Evolutionary conservation across 2,329 filamentous ascomycete species (phyloP).

Genomic region (Alternaria hordeiaustralica): DNA sequence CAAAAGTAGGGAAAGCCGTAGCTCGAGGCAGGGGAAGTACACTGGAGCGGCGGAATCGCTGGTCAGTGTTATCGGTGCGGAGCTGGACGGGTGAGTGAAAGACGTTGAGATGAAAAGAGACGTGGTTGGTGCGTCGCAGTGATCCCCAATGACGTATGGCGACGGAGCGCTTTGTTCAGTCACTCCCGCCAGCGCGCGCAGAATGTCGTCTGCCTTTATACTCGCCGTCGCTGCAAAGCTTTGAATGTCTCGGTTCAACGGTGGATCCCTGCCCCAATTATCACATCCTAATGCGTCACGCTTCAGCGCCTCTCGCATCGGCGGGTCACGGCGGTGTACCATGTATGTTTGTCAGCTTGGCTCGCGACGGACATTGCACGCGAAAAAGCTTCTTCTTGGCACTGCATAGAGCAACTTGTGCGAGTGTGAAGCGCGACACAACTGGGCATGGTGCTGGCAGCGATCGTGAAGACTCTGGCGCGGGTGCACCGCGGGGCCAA

Average conservation of each 20-base stretch:
- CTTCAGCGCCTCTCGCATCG: constrained; percentile 8
- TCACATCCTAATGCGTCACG: constrained; percentile 8
- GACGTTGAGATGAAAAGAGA: constrained; percentile 11
- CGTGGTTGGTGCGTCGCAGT: constrained; percentile 25
- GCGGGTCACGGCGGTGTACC: constrained; percentile 24
- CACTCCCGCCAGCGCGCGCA: background rate
- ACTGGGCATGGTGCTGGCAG: background rate
- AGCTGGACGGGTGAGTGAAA: constrained; percentile 7
- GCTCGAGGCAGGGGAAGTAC: constrained; percentile 37
- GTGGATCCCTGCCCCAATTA: constrained; percentile 14
- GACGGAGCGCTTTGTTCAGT: constrained; percentile 12
- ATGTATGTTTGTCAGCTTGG: constrained; percentile 7
- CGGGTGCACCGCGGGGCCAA: background rate
- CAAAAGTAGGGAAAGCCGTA: constrained; percentile 34
- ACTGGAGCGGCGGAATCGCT: constrained; percentile 35
- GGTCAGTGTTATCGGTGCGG: constrained; percentile 25
- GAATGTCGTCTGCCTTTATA: constrained; percentile 8
- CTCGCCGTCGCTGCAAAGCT: constrained; percentile 12
- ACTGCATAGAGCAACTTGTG: background rate
- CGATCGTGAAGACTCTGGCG: background rate
- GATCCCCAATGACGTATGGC: constrained; percentile 20
- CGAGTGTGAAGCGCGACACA: background rate
- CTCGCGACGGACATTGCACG: constrained; percentile 4
- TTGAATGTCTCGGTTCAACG: constrained; percentile 10
- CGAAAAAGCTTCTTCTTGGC: constrained; percentile 1